Evolutionary conservation across 164 flowering plant species (phyloP).

Genomic region (Nelumbo lutea): DNA sequence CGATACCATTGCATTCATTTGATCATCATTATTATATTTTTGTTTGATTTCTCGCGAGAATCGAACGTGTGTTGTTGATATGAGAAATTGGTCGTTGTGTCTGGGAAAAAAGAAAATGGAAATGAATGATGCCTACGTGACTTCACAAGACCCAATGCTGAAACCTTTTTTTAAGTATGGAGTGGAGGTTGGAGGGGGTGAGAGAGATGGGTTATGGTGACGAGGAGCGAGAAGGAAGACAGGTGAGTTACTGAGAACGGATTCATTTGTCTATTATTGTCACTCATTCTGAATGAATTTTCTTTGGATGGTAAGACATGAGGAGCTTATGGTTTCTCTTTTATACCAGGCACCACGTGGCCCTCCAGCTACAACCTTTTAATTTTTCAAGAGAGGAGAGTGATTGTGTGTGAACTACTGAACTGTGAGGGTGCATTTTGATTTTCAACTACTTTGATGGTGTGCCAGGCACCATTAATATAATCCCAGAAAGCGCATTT

Average conservation of each 20-base stretch:
- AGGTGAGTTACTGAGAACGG: background rate
- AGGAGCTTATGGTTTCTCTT: background rate
- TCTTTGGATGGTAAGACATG: constrained; percentile 14
- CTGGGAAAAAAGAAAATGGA: too few relatives aligned
- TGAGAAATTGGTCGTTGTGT: background rate
- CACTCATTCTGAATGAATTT: background rate
- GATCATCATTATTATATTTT: too few relatives aligned
- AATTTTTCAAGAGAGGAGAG: background rate
- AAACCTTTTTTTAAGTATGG: constrained; percentile 11
- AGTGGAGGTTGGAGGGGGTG: constrained; percentile 5
- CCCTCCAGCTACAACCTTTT: background rate
- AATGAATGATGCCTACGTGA: constrained; percentile 3
- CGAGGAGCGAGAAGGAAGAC: too few relatives aligned
- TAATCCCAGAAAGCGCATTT: too few relatives aligned
- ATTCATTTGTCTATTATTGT: constrained; percentile 11
- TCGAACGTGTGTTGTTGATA: background rate
- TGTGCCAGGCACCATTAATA: too few relatives aligned
- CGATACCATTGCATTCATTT: background rate
- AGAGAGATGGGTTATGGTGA: constrained; percentile 5
- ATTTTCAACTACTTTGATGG: too few relatives aligned
- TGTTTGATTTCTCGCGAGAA: background rate
- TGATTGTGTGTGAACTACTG: too few relatives aligned
- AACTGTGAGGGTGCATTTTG: too few relatives aligned
- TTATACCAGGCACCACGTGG: background rate
- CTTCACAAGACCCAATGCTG: constrained; percentile 14